A percentile compares a stretch with the other conserved stretches of the same genome.
These are phyloP conservation scores for Malbranchea zuffiana DNA, from an alignment of 2,329 filamentous ascomycete genomes.

Conservation along the genomic window DNA sequence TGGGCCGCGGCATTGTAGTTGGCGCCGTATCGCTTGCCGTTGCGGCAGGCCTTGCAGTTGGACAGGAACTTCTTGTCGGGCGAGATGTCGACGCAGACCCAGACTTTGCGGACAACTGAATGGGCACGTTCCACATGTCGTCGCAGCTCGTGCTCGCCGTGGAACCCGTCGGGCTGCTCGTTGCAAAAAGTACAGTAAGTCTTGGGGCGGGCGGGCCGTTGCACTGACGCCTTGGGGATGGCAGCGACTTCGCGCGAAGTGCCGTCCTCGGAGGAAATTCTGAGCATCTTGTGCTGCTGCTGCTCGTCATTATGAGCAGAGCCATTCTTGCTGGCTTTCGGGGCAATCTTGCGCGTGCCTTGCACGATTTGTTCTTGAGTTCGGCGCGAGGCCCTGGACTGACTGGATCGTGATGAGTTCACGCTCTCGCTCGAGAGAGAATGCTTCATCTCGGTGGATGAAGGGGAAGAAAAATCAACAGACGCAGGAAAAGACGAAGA, in stretches of 20 bases:
- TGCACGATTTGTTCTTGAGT: constrained; percentile 40
- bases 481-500: constrained; percentile 25
- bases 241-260: constrained; percentile 45
- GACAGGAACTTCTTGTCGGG: constrained; percentile 54
- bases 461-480: constrained; percentile 25
- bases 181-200: constrained; percentile 60
- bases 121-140: constrained; percentile 61
- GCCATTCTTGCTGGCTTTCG: constrained; percentile 32
- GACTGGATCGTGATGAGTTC: constrained; percentile 33
- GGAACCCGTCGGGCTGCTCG: constrained; percentile 66
- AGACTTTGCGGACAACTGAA: constrained; percentile 46
- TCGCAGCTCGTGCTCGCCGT: constrained; percentile 72
- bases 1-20: constrained; percentile 96
- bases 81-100: constrained; percentile 52
- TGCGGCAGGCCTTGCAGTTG: constrained; percentile 73
- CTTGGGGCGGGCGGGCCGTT: constrained; percentile 59
- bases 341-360: constrained; percentile 41
- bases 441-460: constrained; percentile 41
- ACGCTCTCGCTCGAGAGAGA: constrained; percentile 40
- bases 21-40: constrained; percentile 68
- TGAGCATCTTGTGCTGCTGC: constrained; percentile 40
- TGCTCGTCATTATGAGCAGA: constrained; percentile 23
- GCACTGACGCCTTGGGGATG: constrained; percentile 46
- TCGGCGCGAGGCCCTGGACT: constrained; percentile 37
- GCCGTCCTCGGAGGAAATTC: constrained; percentile 42